Conservation (phyloP, 108 stramenopile species). For the Pseudonitzschia multistriata region DNA sequence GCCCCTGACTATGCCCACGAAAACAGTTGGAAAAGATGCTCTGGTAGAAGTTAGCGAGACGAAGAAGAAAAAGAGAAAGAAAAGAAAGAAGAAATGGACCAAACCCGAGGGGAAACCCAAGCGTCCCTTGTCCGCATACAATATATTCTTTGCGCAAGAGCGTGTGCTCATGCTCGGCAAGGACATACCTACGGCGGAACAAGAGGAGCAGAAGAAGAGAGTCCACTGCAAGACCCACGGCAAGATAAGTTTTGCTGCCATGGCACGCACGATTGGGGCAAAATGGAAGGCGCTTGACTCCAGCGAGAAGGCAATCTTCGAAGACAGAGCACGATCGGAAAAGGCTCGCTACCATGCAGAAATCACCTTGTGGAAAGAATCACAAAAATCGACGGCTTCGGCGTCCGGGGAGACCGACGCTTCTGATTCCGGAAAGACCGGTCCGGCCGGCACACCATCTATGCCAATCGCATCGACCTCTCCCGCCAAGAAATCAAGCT, state of each 20-base stretch:
- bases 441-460: no score
- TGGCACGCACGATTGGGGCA: conserved; percentile 50
- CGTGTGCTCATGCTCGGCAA: conserved; percentile 17
- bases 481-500: no score
- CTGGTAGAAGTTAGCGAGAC: background rate
- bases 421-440: no score
- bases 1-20: background rate
- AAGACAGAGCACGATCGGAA: conserved; percentile 37
- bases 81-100: conserved; percentile 36
- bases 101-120: conserved; percentile 46
- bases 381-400: conserved; percentile 8
- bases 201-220: conserved; percentile 21
- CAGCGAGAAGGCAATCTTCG: conserved; percentile 31
- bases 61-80: conserved; percentile 17
- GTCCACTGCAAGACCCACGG: conserved; percentile 27
- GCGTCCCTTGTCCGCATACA: conserved; percentile 39
- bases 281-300: conserved; percentile 51
- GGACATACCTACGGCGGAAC: conserved; percentile 20
- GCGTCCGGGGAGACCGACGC: no score
- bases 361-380: conserved; percentile 22
- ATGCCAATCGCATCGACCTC: no score
- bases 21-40: background rate
- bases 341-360: conserved; percentile 47
- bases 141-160: conserved; percentile 39
- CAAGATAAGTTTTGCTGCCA: conserved; percentile 46